These are phyloP conservation scores for Geranomyces variabilis DNA, from an alignment of 192 early-diverging fungal genomes.

Conservation along the genomic window DNA sequence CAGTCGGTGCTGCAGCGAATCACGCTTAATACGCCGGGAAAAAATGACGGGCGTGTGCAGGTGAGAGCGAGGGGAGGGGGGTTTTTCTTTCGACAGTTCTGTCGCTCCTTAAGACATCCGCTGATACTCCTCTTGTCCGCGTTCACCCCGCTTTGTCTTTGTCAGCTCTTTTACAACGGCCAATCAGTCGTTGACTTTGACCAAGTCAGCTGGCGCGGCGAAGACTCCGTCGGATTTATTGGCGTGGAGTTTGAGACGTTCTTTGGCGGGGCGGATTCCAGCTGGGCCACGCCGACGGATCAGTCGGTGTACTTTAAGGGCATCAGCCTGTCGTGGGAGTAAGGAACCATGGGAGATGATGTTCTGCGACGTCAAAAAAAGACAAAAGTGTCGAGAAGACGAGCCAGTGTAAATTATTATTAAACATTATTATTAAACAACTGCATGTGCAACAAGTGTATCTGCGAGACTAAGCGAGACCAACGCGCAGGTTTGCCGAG, in stretches of 20 bases:
- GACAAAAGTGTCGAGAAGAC: too few species aligned
- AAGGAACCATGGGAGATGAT: neutral
- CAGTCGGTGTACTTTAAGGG: constrained; percentile 45
- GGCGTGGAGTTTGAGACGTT: constrained; percentile 51
- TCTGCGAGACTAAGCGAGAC: too few species aligned
- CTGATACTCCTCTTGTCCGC: too few species aligned
- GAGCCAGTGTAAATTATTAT: too few species aligned
- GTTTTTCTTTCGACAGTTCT: too few species aligned
- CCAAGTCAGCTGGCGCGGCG: constrained; percentile 15
- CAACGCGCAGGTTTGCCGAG: too few species aligned
- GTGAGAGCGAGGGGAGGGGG: constrained; percentile 14
- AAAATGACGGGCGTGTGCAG: constrained; percentile 27
- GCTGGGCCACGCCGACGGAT: constrained; percentile 36
- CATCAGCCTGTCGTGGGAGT: constrained; percentile 4
- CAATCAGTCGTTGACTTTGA: constrained; percentile 26
- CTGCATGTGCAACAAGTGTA: too few species aligned
- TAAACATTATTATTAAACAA: too few species aligned
- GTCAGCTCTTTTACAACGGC: constrained; percentile 14
- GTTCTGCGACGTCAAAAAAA: too few species aligned
- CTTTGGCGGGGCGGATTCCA: constrained; percentile 39
- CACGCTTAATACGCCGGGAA: constrained; percentile 34
- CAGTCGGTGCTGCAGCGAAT: constrained; percentile 47
- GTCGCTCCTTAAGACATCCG: too few species aligned
- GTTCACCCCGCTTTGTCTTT: too few species aligned
- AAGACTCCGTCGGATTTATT: constrained; percentile 21